phyloP scores from a whole-genome alignment of 2,329 filamentous ascomycete genomes.

The Verticillium albo-atrum region DNA sequence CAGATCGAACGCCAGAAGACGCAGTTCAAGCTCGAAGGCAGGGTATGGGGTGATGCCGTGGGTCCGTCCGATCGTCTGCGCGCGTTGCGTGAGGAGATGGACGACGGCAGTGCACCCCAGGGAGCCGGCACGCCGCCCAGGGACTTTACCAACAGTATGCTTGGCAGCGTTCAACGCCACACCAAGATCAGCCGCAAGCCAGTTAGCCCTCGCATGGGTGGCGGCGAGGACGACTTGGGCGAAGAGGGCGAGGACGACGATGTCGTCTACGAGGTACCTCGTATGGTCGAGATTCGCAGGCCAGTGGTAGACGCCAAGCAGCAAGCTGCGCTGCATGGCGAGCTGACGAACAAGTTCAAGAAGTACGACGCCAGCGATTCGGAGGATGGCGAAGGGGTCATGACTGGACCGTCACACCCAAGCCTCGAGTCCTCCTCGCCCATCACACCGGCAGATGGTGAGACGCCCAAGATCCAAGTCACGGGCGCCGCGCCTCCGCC shows the following conservation, averaged over 20 bases:
- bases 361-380: conserved; percentile 69
- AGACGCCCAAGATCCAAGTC: conserved; percentile 58
- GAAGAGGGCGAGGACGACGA: conserved; percentile 51
- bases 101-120: conserved; percentile 50
- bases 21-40: conserved; percentile 93
- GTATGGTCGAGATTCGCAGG: conserved; percentile 72
- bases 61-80: conserved; percentile 89
- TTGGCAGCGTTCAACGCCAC: conserved; percentile 66
- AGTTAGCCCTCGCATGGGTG: conserved; percentile 29
- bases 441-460: conserved; percentile 58
- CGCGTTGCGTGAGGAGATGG: conserved; percentile 93
- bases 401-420: conserved; percentile 70
- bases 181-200: conserved; percentile 54
- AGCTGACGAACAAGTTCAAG: conserved; percentile 74
- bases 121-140: conserved; percentile 48
- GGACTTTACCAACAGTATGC: conserved; percentile 66
- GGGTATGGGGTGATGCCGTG: conserved; percentile 76
- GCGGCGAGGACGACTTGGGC: conserved; percentile 38
- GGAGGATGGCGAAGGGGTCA: conserved; percentile 64
- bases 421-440: conserved; percentile 69
- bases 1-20: conserved; percentile 97
- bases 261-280: conserved; percentile 71
- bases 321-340: conserved; percentile 59
- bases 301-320: conserved; percentile 62
- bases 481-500: conserved; percentile 32